These are phyloP conservation scores for Waltergamsia citrina DNA, from an alignment of 2,329 filamentous ascomycete species.

Conservation along the genomic window DNA sequence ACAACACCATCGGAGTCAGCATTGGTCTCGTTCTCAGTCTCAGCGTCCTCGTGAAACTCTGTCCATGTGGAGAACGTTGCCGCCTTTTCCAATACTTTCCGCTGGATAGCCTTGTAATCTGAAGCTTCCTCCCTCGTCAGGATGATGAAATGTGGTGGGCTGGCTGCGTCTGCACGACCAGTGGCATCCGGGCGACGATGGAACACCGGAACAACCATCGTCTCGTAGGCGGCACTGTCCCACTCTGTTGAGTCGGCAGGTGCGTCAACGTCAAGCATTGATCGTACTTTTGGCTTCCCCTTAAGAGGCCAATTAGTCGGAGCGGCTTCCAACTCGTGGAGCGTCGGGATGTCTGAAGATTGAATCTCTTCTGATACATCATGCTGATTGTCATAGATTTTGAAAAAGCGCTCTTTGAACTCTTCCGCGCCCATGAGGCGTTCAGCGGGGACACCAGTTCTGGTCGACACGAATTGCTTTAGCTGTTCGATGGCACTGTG, in stretches of 20 bases:
- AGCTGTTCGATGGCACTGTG: conserved; percentile 59
- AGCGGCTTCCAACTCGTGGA: conserved; percentile 65
- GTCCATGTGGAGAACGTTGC: conserved; percentile 67
- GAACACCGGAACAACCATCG: conserved; percentile 61
- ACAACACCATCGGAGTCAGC: conserved; percentile 61
- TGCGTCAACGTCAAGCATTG: conserved; percentile 38
- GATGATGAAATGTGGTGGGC: conserved; percentile 61
- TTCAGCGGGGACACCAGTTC: conserved; percentile 53
- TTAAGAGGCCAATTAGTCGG: conserved; percentile 70
- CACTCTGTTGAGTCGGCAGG: conserved; percentile 36
- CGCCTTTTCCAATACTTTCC: conserved; percentile 70
- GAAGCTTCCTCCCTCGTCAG: conserved; percentile 62
- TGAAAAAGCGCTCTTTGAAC: conserved; percentile 78
- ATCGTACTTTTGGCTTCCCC: conserved; percentile 32
- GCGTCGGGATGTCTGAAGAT: conserved; percentile 55
- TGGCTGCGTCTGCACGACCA: conserved; percentile 18
- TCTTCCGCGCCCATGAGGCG: conserved; percentile 75
- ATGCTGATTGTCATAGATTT: conserved; percentile 62
- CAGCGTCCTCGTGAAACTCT: conserved; percentile 35
- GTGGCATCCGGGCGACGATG: conserved; percentile 39
- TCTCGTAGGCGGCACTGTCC: conserved; percentile 54
- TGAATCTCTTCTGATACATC: conserved; percentile 66
- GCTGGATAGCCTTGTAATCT: conserved; percentile 60
- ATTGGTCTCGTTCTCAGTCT: conserved; percentile 36
- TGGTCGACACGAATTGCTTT: conserved; percentile 61